Evolutionary conservation across 768 basidiomycete genomes (phyloP).

Genomic region (Dendrothele bispora): DNA sequence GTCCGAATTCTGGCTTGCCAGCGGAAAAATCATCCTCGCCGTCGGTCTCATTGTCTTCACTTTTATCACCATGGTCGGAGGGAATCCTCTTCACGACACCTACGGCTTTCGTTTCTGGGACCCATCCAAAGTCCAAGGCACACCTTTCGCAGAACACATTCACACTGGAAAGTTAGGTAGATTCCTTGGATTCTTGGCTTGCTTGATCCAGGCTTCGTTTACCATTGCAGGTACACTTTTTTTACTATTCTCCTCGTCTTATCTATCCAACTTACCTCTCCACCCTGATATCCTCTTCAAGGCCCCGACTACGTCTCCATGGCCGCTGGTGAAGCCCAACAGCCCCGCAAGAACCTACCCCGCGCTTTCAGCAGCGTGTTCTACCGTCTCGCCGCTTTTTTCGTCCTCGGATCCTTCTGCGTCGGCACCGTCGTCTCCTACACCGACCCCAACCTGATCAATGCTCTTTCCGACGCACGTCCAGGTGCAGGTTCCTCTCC

Average conservation of each 20-base stretch:
- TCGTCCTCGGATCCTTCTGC: slow-evolving; percentile 69
- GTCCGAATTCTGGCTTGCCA: slow-evolving; percentile 56
- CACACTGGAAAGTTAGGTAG: slow-evolving; percentile 53
- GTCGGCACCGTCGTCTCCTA: slow-evolving; percentile 80
- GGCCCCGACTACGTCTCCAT: slow-evolving; percentile 54
- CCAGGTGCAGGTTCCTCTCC: slow-evolving; percentile 67
- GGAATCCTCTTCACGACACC: slow-evolving; percentile 52
- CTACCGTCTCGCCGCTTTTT: slow-evolving; percentile 78
- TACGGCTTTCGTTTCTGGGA: slow-evolving; percentile 59
- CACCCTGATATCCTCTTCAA: too few relatives aligned
- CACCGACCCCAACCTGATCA: slow-evolving; percentile 56
- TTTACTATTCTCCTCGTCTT: slow-evolving; percentile 34
- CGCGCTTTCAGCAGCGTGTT: slow-evolving; percentile 76
- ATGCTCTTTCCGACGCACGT: slow-evolving; percentile 53
- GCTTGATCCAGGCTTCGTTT: slow-evolving; percentile 61
- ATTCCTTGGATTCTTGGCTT: slow-evolving; percentile 64
- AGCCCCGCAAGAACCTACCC: slow-evolving; percentile 70
- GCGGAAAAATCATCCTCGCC: slow-evolving; percentile 50
- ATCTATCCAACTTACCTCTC: slow-evolving; percentile 22
- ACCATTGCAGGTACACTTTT: slow-evolving; percentile 56
- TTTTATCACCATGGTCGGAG: slow-evolving; percentile 61
- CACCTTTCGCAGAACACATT: slow-evolving; percentile 59
- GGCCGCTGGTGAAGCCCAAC: slow-evolving; percentile 71
- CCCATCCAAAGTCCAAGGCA: slow-evolving; percentile 42
- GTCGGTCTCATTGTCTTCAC: slow-evolving; percentile 52